These are phyloP conservation scores for Botrytis paeoniae DNA, from an alignment of 2,329 filamentous ascomycete genomes.

Conservation along the genomic window DNA sequence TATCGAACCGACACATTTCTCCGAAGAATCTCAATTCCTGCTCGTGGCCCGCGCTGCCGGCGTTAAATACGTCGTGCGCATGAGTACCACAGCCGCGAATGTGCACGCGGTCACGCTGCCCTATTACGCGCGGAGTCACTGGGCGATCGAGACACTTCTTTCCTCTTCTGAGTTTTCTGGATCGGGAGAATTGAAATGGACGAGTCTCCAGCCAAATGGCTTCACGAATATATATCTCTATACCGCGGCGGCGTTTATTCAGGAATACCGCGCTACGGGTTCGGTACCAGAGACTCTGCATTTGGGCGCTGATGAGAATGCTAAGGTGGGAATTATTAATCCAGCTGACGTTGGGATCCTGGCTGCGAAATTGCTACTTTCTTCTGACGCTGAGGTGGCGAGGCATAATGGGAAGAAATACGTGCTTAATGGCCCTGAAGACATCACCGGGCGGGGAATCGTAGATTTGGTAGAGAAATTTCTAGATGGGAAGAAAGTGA, in stretches of 20 bases:
- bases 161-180: neutral
- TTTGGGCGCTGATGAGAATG: neutral
- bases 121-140: neutral
- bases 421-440: neutral
- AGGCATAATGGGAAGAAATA: neutral
- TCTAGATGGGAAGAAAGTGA: neutral
- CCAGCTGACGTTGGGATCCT: neutral
- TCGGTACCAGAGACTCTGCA: neutral
- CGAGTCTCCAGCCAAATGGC: neutral
- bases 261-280: neutral
- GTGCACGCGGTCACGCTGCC: neutral
- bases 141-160: neutral
- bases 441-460: neutral
- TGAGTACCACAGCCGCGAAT: neutral
- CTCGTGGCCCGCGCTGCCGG: neutral
- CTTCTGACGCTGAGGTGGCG: neutral
- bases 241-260: neutral
- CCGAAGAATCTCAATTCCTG: neutral
- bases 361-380: neutral
- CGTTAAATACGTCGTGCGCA: neutral
- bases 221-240: neutral
- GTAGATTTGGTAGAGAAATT: neutral
- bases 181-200: neutral
- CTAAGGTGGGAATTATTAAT: neutral
- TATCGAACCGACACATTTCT: neutral